These are phyloP conservation scores for Trichoderma sp. DNA, from an alignment of 2,329 filamentous ascomycete genomes.

Conservation along the genomic window DNA sequence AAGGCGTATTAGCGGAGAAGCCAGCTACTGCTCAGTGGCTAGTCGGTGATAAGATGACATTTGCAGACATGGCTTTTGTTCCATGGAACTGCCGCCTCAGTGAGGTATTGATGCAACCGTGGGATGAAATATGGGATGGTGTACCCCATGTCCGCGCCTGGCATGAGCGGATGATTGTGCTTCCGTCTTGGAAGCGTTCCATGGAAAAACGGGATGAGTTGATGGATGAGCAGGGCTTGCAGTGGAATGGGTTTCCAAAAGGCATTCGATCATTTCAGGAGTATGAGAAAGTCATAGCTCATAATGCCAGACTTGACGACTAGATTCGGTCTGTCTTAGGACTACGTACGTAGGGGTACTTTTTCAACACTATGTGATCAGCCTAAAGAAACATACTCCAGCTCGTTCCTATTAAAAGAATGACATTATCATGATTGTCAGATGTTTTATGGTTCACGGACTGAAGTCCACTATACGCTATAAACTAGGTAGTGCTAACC, in stretches of 20 bases:
- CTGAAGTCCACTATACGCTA: too few species aligned
- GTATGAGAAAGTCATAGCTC: neutral
- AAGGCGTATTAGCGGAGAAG: neutral
- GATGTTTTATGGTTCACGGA: too few species aligned
- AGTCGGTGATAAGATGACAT: neutral
- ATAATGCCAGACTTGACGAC: neutral
- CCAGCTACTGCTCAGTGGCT: neutral
- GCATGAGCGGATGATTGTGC: neutral
- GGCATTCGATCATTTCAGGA: neutral
- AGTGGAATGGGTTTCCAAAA: neutral
- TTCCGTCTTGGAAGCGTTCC: neutral
- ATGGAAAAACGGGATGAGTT: neutral
- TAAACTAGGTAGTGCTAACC: too few species aligned
- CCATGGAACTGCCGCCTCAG: neutral
- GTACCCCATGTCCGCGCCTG: neutral
- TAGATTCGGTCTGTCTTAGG: neutral
- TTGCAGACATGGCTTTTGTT: neutral
- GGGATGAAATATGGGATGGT: neutral
- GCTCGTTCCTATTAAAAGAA: too few species aligned
- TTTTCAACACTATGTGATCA: too few species aligned
- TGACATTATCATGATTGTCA: too few species aligned
- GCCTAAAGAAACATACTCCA: too few species aligned
- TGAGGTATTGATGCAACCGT: neutral
- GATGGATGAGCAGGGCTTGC: neutral
- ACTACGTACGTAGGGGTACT: neutral